Conservation (phyloP, 1,284 basidiomycete genomes). For the Singerocomus rubriflavus region DNA sequence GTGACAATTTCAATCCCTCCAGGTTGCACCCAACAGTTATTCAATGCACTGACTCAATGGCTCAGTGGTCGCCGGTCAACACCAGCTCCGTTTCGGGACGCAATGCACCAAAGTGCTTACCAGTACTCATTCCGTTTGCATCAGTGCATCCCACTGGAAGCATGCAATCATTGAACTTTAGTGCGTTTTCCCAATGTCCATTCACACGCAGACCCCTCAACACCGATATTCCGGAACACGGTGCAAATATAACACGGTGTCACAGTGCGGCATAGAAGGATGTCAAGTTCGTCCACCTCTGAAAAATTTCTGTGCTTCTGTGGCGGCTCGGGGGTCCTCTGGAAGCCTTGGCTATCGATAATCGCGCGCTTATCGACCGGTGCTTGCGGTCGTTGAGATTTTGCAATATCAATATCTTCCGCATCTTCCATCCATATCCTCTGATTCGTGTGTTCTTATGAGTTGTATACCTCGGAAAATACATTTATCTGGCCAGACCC, state of each 20-base stretch:
- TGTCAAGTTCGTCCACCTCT: slow-evolving; percentile 22
- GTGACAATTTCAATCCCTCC: slow-evolving; percentile 2
- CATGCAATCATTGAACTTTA: slow-evolving; percentile 20
- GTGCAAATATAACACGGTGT: slow-evolving; percentile 20
- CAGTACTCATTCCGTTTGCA: slow-evolving; percentile 3
- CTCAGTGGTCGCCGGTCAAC: neutral
- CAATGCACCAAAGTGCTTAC: neutral
- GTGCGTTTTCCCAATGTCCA: slow-evolving; percentile 10
- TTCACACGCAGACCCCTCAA: slow-evolving; percentile 22
- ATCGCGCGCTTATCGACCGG: slow-evolving; percentile 24
- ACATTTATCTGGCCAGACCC: neutral
- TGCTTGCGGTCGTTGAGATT: slow-evolving; percentile 3
- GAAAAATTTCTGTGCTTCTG: slow-evolving; percentile 27
- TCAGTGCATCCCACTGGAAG: slow-evolving; percentile 6
- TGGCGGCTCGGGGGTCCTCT: slow-evolving; percentile 23
- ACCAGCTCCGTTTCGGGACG: slow-evolving; percentile 1
- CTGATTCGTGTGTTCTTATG: slow-evolving; percentile 1
- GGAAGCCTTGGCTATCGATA: slow-evolving; percentile 28
- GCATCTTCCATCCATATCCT: neutral
- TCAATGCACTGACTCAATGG: neutral
- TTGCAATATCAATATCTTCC: neutral
- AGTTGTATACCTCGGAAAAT: neutral
- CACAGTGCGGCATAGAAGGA: slow-evolving; percentile 21
- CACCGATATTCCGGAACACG: slow-evolving; percentile 10
- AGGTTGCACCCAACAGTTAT: slow-evolving; percentile 1